Conservation (phyloP, 306 rosid species). For the Trichosanthes truncata region DNA sequence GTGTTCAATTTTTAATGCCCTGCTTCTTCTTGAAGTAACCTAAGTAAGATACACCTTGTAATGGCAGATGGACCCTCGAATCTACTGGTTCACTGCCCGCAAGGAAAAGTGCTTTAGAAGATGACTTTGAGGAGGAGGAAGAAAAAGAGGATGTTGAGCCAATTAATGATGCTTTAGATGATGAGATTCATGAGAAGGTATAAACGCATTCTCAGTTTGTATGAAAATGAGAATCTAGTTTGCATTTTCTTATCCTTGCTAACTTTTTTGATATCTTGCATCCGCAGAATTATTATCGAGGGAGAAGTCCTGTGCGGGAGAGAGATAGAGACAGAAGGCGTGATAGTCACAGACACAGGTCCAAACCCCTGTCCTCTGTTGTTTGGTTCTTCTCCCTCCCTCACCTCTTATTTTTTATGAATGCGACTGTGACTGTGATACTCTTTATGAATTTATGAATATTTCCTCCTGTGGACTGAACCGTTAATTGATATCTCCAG, state of each 20-base stretch:
- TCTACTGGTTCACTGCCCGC: slow-evolving; percentile 49
- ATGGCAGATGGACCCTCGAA: slow-evolving; percentile 74
- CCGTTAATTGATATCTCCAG: not conserved
- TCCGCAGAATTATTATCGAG: slow-evolving; percentile 64
- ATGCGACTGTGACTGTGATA: not conserved
- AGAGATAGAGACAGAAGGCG: slow-evolving; percentile 89
- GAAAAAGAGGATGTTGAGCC: slow-evolving; percentile 87
- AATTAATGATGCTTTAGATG: slow-evolving; percentile 57
- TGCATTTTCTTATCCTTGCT: not conserved
- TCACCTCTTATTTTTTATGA: not conserved
- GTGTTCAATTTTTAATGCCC: not conserved
- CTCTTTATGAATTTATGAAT: not conserved
- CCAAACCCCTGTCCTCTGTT: slow-evolving; percentile 3
- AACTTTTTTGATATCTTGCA: not conserved
- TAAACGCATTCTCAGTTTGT: not conserved
- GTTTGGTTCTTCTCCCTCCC: not conserved
- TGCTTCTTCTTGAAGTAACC: not conserved
- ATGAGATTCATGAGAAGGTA: slow-evolving; percentile 64
- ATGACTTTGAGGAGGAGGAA: slow-evolving; percentile 98
- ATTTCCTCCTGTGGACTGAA: not conserved
- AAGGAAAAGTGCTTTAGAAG: slow-evolving; percentile 90
- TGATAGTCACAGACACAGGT: slow-evolving; percentile 90
- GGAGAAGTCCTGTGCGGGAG: slow-evolving; percentile 78
- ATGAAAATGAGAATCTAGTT: not conserved
- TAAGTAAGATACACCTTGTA: not conserved